Conservation (phyloP, 371 early-diverging fungal genomes). For the Mucor plumbeus region DNA sequence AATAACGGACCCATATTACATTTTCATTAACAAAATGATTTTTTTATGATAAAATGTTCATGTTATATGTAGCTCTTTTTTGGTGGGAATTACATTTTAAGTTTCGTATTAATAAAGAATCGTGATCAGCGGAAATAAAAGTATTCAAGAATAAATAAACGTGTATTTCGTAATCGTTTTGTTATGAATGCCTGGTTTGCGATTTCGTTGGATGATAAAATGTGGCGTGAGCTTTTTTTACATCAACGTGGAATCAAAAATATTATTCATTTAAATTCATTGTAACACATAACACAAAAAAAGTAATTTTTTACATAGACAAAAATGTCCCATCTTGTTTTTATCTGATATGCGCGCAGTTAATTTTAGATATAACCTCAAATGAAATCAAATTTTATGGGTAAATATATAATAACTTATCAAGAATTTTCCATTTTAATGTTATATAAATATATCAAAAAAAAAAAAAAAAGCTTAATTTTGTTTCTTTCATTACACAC, state of each 20-base stretch:
- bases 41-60: not conserved
- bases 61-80: not conserved
- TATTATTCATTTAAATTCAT: slow-evolving; percentile 4
- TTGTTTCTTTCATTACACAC: not conserved
- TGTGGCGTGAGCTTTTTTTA: slow-evolving; percentile 40
- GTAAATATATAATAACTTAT: not conserved
- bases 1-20: not conserved
- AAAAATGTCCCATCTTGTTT: not conserved
- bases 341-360: slow-evolving; percentile 1
- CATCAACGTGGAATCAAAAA: slow-evolving; percentile 18
- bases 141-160: not conserved
- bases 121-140: slow-evolving; percentile 8
- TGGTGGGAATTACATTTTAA: not conserved
- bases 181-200: slow-evolving; percentile 7
- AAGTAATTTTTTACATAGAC: slow-evolving; percentile 11
- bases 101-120: not conserved
- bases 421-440: not conserved
- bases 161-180: slow-evolving; percentile 8
- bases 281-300: slow-evolving; percentile 8
- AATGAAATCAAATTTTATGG: not conserved
- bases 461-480: not conserved
- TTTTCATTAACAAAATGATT: not conserved
- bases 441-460: not conserved
- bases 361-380: not conserved
- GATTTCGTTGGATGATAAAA: slow-evolving; percentile 30